A percentile compares a stretch with the other conserved stretches of the same genome.
phyloP scores from a whole-genome alignment of 345 rosid species.

The Euphorbia lathyris region DNA sequence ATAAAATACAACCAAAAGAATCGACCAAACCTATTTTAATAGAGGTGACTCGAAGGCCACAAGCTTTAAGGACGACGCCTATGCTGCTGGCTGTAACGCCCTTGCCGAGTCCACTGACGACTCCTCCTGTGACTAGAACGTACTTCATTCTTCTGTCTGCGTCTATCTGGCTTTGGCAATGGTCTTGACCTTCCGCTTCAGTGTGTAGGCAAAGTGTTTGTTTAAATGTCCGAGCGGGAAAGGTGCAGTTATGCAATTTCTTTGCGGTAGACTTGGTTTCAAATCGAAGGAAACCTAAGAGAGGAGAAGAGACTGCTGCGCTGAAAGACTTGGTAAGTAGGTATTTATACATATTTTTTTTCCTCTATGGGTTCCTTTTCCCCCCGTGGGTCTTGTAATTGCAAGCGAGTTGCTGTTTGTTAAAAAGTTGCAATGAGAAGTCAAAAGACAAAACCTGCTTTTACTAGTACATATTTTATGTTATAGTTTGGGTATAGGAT shows the following conservation, averaged over 20 bases:
- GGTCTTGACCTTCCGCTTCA: neutral
- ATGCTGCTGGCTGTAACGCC: constrained; percentile 97
- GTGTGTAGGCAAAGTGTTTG: constrained; percentile 41
- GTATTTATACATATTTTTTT: constrained; percentile 11
- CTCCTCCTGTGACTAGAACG: constrained; percentile 93
- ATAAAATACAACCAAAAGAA: too few species aligned
- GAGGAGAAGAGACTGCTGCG: constrained; percentile 6
- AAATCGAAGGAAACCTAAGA: constrained; percentile 17
- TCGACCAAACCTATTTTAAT: constrained; percentile 91
- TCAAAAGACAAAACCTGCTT: neutral
- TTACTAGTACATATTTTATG: neutral
- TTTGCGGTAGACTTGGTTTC: neutral
- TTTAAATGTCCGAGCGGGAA: constrained; percentile 43
- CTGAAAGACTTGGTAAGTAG: neutral
- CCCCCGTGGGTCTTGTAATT: neutral
- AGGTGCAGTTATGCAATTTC: neutral
- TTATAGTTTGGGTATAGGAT: neutral
- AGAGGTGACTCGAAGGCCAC: constrained; percentile 96
- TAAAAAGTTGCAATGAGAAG: too few species aligned
- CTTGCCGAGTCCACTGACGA: constrained; percentile 96
- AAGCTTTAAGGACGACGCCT: constrained; percentile 93
- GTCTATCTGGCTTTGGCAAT: neutral
- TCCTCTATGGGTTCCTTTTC: too few species aligned
- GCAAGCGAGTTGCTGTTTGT: neutral
- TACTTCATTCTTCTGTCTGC: constrained; percentile 61